Evolutionary conservation across 2,329 filamentous ascomycete genomes (phyloP).

Genomic region (Fusarium subglutinans): DNA sequence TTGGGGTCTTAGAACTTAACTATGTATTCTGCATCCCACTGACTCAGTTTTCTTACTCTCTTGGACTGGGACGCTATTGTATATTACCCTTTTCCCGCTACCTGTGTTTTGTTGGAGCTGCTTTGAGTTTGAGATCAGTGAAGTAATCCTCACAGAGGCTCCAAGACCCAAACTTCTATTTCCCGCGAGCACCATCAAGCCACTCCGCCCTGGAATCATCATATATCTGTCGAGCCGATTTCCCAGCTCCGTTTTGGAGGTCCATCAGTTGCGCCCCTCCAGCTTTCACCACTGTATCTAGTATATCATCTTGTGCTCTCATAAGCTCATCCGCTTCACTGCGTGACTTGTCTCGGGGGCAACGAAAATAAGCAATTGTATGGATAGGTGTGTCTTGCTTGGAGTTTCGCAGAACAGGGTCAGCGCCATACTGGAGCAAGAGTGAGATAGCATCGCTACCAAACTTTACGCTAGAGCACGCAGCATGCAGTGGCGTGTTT

Average conservation of each 20-base stretch:
- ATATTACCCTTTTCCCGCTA: no score
- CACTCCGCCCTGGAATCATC: neutral
- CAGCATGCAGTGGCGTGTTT: neutral
- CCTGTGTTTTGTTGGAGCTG: no score
- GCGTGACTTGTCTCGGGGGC: neutral
- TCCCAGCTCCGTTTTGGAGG: neutral
- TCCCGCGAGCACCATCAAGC: neutral
- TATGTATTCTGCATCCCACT: no score
- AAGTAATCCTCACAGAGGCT: no score
- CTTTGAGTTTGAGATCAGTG: no score
- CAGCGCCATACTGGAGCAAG: neutral
- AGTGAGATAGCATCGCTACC: neutral
- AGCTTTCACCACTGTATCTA: neutral
- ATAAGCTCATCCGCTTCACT: neutral
- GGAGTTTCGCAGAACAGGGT: neutral
- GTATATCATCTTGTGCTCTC: neutral
- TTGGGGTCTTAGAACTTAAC: no score
- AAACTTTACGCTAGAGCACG: neutral
- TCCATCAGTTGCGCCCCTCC: neutral
- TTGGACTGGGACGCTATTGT: no score
- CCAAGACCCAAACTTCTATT: no score
- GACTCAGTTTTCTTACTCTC: no score
- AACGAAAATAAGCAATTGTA: neutral
- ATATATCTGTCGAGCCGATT: neutral
- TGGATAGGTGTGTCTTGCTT: neutral